A percentile compares a stretch with the other conserved stretches of the same genome.
These are phyloP conservation scores for Ogataea polymorpha DNA, from an alignment of 805 yeast genomes.

Conservation along the genomic window DNA sequence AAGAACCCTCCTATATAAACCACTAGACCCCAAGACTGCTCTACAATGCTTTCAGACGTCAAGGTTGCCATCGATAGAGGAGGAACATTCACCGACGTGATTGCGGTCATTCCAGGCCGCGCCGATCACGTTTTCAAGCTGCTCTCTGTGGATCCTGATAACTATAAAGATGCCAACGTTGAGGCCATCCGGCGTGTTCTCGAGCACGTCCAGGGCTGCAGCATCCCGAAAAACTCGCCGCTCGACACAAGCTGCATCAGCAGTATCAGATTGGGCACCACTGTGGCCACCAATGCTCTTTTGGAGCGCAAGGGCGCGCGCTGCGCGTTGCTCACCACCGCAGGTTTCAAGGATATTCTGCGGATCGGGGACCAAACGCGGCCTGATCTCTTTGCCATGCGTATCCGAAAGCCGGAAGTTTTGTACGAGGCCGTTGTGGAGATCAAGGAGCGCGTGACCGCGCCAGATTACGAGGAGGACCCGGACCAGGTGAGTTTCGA, in stretches of 20 bases:
- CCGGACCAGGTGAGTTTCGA: slow-evolving; percentile 17
- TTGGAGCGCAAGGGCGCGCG: slow-evolving; percentile 21
- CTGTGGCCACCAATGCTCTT: slow-evolving; percentile 25
- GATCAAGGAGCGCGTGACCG: slow-evolving; percentile 20
- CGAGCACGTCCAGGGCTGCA: slow-evolving; percentile 10
- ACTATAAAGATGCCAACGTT: slow-evolving; percentile 26
- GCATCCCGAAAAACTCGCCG: slow-evolving; percentile 13
- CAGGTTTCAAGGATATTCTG: slow-evolving; percentile 31
- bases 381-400: slow-evolving; percentile 21
- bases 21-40: background rate
- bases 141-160: slow-evolving; percentile 24
- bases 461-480: slow-evolving; percentile 26
- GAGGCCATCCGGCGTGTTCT: slow-evolving; percentile 25
- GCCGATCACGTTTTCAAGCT: slow-evolving; percentile 25
- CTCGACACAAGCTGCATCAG: slow-evolving; percentile 18
- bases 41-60: slow-evolving; percentile 4
- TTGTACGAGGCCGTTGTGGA: slow-evolving; percentile 19
- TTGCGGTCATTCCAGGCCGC: slow-evolving; percentile 41
- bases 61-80: slow-evolving; percentile 28
- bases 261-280: slow-evolving; percentile 25
- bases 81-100: slow-evolving; percentile 47
- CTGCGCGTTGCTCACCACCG: slow-evolving; percentile 26
- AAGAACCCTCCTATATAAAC: background rate
- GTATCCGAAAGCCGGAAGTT: slow-evolving; percentile 17
- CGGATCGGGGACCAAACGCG: slow-evolving; percentile 33